These are phyloP conservation scores for Sisymbrium altissimum DNA, from an alignment of 345 rosid species.

Conservation along the genomic window DNA sequence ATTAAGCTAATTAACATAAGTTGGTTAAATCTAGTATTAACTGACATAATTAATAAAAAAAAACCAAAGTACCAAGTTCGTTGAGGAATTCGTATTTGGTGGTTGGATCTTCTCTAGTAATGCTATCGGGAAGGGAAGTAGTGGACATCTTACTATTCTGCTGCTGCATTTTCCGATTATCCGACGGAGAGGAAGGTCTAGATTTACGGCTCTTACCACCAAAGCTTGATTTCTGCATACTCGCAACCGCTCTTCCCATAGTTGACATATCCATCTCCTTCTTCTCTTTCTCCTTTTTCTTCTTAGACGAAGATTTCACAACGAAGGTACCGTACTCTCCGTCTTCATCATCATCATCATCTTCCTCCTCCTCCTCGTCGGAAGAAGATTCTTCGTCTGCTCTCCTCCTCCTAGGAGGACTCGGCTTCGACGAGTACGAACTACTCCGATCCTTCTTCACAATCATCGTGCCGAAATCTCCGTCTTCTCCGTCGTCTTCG, in stretches of 20 bases:
- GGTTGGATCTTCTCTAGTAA: constrained; percentile 88
- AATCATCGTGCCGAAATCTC: constrained; percentile 82
- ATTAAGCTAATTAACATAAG: too few species aligned
- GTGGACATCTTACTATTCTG: constrained; percentile 61
- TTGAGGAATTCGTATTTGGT: constrained; percentile 89
- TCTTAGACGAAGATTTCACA: constrained; percentile 48
- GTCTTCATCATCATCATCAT: constrained; percentile 25
- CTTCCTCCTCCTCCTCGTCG: constrained; percentile 51
- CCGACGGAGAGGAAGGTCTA: constrained; percentile 44
- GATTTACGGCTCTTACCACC: constrained; percentile 57
- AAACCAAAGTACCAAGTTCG: constrained; percentile 57
- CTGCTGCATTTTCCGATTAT: constrained; percentile 38
- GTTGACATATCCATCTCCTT: constrained; percentile 44
- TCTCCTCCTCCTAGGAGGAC: constrained; percentile 36
- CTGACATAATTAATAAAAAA: too few species aligned
- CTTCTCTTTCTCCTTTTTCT: constrained; percentile 18
- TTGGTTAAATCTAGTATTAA: too few species aligned
- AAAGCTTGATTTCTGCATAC: constrained; percentile 68
- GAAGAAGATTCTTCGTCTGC: constrained; percentile 31
- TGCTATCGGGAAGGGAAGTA: constrained; percentile 84
- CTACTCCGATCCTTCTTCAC: constrained; percentile 50
- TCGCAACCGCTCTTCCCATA: constrained; percentile 57
- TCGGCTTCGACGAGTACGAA: constrained; percentile 34
- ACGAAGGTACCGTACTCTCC: constrained; percentile 80
- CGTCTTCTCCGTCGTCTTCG: constrained; percentile 38